Evolutionary conservation across 1,139 yeast genomes (phyloP).

Genomic region (Lodderomyces orthopsilosis): DNA sequence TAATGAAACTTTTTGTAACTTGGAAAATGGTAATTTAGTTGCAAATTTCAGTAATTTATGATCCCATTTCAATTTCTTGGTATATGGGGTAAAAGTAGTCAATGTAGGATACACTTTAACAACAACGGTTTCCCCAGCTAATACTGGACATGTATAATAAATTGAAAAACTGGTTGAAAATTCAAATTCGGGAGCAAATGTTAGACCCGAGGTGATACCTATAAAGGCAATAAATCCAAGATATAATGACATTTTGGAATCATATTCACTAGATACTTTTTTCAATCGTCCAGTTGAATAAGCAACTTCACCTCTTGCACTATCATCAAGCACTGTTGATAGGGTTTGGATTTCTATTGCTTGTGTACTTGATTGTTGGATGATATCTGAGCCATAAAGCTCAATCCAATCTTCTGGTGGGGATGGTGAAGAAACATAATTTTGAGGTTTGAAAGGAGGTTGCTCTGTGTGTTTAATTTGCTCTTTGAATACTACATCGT

Average conservation of each 20-base stretch:
- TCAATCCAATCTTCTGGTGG: conserved; percentile 14
- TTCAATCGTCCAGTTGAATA: conserved; percentile 8
- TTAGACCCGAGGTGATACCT: conserved; percentile 8
- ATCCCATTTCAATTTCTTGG: conserved; percentile 11
- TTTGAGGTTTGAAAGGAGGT: too few relatives aligned
- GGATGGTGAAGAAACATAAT: not conserved
- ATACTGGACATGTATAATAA: conserved; percentile 12
- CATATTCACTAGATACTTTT: conserved; percentile 8
- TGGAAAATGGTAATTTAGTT: conserved; percentile 3
- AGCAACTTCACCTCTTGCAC: conserved; percentile 11
- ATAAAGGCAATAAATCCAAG: conserved; percentile 8
- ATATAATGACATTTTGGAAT: conserved; percentile 7
- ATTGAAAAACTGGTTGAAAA: conserved; percentile 6
- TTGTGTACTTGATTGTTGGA: conserved; percentile 2
- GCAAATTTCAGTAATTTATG: conserved; percentile 8
- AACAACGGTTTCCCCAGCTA: conserved; percentile 11
- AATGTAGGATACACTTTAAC: conserved; percentile 11
- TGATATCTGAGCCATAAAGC: conserved; percentile 6
- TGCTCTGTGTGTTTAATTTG: not conserved
- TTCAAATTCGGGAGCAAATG: conserved; percentile 13
- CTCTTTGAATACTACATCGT: not conserved
- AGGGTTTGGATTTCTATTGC: conserved; percentile 12
- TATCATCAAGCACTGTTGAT: conserved; percentile 7
- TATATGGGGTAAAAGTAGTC: conserved; percentile 8
- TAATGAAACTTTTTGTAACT: conserved; percentile 7